phyloP scores from a whole-genome alignment of 257 asterid genomes.

The Linderniella brevidens region DNA sequence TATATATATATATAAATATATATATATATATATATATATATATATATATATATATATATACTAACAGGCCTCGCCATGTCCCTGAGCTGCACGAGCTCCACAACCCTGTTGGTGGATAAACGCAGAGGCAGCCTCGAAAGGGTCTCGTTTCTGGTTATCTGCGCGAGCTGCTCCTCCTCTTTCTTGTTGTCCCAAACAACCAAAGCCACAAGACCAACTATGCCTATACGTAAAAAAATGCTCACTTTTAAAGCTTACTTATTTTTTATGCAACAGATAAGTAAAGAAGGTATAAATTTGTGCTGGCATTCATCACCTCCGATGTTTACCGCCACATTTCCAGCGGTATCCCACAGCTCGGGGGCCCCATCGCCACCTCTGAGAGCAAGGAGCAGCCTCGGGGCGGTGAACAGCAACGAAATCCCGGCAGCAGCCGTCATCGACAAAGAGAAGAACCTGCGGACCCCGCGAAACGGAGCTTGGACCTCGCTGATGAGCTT shows the following conservation, averaged over 20 bases:
- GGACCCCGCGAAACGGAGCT: conserved; percentile 94
- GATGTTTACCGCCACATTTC: conserved; percentile 66
- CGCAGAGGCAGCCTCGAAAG: conserved; percentile 88
- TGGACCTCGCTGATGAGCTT: conserved; percentile 96
- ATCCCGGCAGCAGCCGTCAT: conserved; percentile 86
- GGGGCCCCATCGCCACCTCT: conserved; percentile 88
- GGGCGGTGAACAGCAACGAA: conserved; percentile 57
- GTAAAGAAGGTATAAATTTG: no score
- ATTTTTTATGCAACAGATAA: no score
- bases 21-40: no score
- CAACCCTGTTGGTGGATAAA: conserved; percentile 83
- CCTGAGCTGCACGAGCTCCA: conserved; percentile 89
- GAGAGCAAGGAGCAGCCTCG: conserved; percentile 54
- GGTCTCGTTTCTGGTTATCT: conserved; percentile 70
- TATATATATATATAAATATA: neutral
- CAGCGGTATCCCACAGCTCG: conserved; percentile 41
- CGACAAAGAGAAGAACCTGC: conserved; percentile 80
- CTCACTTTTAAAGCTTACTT: no score
- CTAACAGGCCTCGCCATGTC: conserved; percentile 94
- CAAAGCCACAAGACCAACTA: conserved; percentile 57
- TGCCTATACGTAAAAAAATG: conserved; percentile 28
- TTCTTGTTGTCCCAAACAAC: conserved; percentile 83
- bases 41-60: conserved; percentile 2
- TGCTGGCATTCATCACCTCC: conserved; percentile 32
- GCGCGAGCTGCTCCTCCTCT: conserved; percentile 92